phyloP scores from a whole-genome alignment of 441 rosid species.

The Dalechampia spathulata region DNA sequence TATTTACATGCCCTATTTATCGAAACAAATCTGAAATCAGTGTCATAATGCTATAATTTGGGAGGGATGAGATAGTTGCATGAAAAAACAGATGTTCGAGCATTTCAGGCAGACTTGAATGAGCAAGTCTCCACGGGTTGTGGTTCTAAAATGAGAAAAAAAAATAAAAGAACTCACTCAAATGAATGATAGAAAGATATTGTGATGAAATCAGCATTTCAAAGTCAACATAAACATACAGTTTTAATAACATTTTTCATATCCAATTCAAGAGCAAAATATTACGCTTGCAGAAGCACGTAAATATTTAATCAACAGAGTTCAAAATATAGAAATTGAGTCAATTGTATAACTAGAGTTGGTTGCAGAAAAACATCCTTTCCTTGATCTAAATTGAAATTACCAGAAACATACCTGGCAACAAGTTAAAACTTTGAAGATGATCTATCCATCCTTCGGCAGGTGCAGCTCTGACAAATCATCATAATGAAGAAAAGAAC shows the following conservation, averaged over 20 bases:
- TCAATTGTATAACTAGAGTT: background rate
- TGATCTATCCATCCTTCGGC: conserved; percentile 40
- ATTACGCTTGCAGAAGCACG: background rate
- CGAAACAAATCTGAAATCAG: too few relatives aligned
- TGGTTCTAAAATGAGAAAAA: background rate
- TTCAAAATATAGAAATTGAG: background rate
- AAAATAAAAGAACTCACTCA: background rate
- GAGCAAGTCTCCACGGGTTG: background rate
- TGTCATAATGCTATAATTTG: background rate
- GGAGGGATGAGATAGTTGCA: background rate
- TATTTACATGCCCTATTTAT: too few relatives aligned
- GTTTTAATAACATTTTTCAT: background rate
- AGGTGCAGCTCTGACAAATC: conserved; percentile 43
- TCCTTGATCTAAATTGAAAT: background rate
- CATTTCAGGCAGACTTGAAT: background rate
- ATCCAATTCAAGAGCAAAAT: background rate
- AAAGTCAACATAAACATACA: background rate
- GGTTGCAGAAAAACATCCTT: background rate
- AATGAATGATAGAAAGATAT: background rate
- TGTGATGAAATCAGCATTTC: background rate
- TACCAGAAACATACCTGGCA: conserved; percentile 52
- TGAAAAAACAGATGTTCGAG: background rate
- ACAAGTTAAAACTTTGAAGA: conserved; percentile 42
- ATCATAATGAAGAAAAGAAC: conserved; percentile 6
- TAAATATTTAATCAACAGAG: background rate